Conservation (phyloP, 805 yeast genomes). For the Candida methanosorbosa region DNA sequence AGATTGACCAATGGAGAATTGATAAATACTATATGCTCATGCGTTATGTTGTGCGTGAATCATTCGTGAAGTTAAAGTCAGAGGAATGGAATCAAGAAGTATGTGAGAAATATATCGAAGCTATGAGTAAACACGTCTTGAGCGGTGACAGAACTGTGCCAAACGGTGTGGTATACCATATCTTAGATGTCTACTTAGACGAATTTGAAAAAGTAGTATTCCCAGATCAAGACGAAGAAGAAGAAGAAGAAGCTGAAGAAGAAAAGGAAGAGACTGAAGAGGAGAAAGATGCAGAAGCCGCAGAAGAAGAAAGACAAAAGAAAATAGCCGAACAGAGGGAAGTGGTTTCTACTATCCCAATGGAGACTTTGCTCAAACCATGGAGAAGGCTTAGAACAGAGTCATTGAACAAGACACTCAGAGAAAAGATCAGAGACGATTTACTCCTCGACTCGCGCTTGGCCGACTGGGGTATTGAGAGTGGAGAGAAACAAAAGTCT, state of each 20-base stretch:
- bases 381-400: constrained; percentile 41
- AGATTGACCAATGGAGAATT: constrained; percentile 75
- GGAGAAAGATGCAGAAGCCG: constrained; percentile 10
- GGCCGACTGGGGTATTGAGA: constrained; percentile 49
- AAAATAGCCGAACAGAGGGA: constrained; percentile 14
- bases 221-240: constrained; percentile 36
- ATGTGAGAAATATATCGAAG: constrained; percentile 36
- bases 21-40: constrained; percentile 81
- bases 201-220: constrained; percentile 68
- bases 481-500: constrained; percentile 7
- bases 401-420: constrained; percentile 52
- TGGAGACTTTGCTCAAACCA: constrained; percentile 49
- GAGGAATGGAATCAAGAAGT: constrained; percentile 46
- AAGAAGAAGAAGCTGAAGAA: constrained; percentile 36
- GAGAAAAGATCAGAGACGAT: constrained; percentile 57
- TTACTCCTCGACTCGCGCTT: constrained; percentile 59
- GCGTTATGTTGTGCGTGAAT: constrained; percentile 65
- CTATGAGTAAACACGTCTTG: constrained; percentile 23
- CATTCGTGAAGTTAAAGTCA: constrained; percentile 44
- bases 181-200: constrained; percentile 75
- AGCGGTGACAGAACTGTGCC: constrained; percentile 55
- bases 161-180: constrained; percentile 73
- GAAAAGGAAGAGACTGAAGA: constrained; percentile 14
- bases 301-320: constrained; percentile 10
- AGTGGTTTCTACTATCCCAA: constrained; percentile 39